Conservation (phyloP, 1,139 yeast genomes). For the Blastobotrys petasosporus region DNA sequence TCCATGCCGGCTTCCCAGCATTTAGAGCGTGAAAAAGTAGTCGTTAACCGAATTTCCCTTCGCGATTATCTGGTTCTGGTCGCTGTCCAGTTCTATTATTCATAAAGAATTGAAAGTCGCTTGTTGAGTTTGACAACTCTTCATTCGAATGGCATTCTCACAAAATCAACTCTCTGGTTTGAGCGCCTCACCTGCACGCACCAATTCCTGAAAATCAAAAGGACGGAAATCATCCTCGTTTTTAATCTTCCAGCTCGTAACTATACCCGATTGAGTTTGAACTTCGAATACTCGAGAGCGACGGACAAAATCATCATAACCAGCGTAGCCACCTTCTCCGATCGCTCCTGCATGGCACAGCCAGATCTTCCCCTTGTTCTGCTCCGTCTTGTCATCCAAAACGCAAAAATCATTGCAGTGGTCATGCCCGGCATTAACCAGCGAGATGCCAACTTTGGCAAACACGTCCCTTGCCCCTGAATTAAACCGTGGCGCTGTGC, state of each 20-base stretch:
- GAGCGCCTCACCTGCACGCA: slow-evolving; percentile 38
- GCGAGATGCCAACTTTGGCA: slow-evolving; percentile 58
- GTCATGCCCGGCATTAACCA: slow-evolving; percentile 84
- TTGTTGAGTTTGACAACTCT: no score
- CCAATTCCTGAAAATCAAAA: slow-evolving; percentile 58
- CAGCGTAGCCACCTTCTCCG: slow-evolving; percentile 95
- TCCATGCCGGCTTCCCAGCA: no score
- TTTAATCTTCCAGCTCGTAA: slow-evolving; percentile 63
- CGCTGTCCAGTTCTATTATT: no score
- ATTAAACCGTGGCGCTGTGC: slow-evolving; percentile 71
- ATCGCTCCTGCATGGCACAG: slow-evolving; percentile 89
- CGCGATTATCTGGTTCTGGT: no score
- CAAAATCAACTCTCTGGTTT: no score
- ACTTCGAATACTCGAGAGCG: slow-evolving; percentile 67
- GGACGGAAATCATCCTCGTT: slow-evolving; percentile 39
- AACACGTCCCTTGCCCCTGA: slow-evolving; percentile 52
- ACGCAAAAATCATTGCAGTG: slow-evolving; percentile 90
- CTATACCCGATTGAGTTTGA: slow-evolving; percentile 47
- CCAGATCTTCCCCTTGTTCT: slow-evolving; percentile 52
- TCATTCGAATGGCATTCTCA: no score
- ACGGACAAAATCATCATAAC: slow-evolving; percentile 78
- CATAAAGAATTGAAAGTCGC: no score
- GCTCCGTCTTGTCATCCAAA: slow-evolving; percentile 36
- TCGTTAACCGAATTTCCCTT: no score
- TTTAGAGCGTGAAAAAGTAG: no score